Base-by-base conservation (phyloP, 2,329 filamentous ascomycete genomes). In the Colletotrichum nymphaeae region DNA sequence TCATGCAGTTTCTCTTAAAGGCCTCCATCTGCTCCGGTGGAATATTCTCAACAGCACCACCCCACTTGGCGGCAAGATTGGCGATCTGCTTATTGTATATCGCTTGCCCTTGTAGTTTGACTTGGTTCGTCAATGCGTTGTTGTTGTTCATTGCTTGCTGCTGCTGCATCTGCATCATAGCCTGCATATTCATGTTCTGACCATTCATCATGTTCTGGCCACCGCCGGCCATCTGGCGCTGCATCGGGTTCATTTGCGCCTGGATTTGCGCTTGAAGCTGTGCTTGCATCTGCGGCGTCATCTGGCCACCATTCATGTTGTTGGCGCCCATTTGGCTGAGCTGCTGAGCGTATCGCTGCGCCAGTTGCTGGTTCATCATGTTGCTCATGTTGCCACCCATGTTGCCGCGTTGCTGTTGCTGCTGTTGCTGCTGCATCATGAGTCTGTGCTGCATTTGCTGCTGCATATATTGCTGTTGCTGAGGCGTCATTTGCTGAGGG, bases 11-110 rank as follows among this genome's bases (percentile, higher is more conserved):
- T 22, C 80, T 77, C 78, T 87, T 88, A 32, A 89, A 84, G 37
- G 82, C 83, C 0, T 87, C 83, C 32, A 86, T 69, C 1, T 82
- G 65, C 0, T 90, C 88, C 0, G 76, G 80, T 0, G 89, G 88
- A 4, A 90, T 85, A 35, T 84, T 83, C 26, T 86, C 83, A 5
- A 78, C 69, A 1, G 76, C 69, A 0, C 84, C 83, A 12, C 86
- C 86, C 67, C 81, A 87, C 22, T 83, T 84, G 1, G 77, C 76
- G 0, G 80, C 78, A 3, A 85, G 72, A 1, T 69, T 63, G 0
- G 69, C 76, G 9, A 90, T 75, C 66, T 85, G 79, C 63, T 81
- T 82, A 12, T 79, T 73, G 59, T 85, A 89, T 0, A 89, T 70
- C 3, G 77, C 55, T 7, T 82, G 78, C 5, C 83, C 80, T 12